Base-by-base conservation (phyloP, 2,329 filamentous ascomycete species). In the Paecilomyces fulvus region DNA sequence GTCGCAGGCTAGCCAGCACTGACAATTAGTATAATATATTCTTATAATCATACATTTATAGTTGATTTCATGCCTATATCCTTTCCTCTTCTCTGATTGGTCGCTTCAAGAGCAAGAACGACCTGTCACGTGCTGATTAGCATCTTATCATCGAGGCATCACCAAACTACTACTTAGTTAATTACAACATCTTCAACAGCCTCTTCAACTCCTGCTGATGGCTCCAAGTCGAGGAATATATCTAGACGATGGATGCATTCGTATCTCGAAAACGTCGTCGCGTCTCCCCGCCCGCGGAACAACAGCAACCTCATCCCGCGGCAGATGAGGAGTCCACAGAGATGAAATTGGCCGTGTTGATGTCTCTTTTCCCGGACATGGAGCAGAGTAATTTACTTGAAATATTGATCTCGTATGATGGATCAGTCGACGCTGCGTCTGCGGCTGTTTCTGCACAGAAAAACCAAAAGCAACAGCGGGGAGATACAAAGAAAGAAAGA, bases 271-370 rank as follows among this genome's bases (percentile, higher is more conserved):
- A 76, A 56, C 66, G 67, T 53, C 66, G 64, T 20, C 66, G 66
- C 55, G 53, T 62, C 25, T 67, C 59, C 5, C 56, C 58, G 25
- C 33, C 57, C 4, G 33, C 25, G 30, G 37, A 54, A 56, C 53
- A 43, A 46, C 57, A 49, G 12, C 48, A 12, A 49, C 37, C 21
- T 43, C 56, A 30, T 33, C 23, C 33, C 31, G 51, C 4, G 30
- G 30, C 31, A 11, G 81, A 84, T 14, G 84, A 91, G 14, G 89
- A 95, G 51, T 86, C 88, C 1, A 99, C 94, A 0, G 94, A 97
- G 60, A 79, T 95, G 64, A 97, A 96, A 67, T 75, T 99, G 12
- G 91, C 91, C 1, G 77, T 95, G 1, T 76, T 99, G 2, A 82
- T 87, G 1, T 97, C 94, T 0, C 74, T 96, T 0, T 81, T 91